Evolutionary conservation across 192 early-diverging fungal genomes (phyloP).

Genomic region (Dimargaris cristalligena): DNA sequence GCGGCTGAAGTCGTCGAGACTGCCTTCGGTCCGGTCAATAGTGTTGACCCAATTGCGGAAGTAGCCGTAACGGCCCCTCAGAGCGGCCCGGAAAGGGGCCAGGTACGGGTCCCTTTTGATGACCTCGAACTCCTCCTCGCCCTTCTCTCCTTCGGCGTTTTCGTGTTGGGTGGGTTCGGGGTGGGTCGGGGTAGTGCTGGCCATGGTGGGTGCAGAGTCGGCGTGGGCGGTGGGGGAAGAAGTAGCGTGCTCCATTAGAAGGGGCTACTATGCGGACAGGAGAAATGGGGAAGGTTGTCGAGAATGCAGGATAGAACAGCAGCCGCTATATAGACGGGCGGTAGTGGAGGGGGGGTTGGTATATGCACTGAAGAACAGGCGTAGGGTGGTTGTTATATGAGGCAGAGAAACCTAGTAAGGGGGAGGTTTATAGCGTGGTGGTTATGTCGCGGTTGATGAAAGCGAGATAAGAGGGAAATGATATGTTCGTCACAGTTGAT

Average conservation of each 20-base stretch:
- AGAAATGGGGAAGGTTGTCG: too few species aligned
- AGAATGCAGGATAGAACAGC: too few species aligned
- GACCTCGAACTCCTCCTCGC: conserved; percentile 40
- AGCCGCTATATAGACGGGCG: too few species aligned
- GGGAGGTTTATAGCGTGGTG: too few species aligned
- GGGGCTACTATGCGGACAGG: neutral
- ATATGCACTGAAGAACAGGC: too few species aligned
- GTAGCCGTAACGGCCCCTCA: conserved; percentile 35
- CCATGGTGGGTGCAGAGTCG: neutral
- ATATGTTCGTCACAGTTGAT: too few species aligned
- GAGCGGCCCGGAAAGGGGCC: conserved; percentile 39
- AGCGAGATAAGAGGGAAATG: too few species aligned
- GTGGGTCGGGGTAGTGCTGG: neutral
- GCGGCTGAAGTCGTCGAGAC: conserved; percentile 68
- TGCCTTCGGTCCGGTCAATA: conserved; percentile 53
- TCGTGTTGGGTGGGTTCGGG: neutral
- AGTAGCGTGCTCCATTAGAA: neutral
- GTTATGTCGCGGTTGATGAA: too few species aligned
- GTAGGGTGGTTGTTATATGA: too few species aligned
- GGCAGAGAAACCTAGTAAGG: too few species aligned
- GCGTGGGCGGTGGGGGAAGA: neutral
- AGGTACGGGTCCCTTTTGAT: conserved; percentile 67
- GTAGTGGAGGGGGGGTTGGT: too few species aligned
- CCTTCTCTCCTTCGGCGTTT: neutral
- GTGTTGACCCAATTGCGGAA: conserved; percentile 52